phyloP scores from a whole-genome alignment of 169 alveolate species.

The Miamiensis avidus region DNA sequence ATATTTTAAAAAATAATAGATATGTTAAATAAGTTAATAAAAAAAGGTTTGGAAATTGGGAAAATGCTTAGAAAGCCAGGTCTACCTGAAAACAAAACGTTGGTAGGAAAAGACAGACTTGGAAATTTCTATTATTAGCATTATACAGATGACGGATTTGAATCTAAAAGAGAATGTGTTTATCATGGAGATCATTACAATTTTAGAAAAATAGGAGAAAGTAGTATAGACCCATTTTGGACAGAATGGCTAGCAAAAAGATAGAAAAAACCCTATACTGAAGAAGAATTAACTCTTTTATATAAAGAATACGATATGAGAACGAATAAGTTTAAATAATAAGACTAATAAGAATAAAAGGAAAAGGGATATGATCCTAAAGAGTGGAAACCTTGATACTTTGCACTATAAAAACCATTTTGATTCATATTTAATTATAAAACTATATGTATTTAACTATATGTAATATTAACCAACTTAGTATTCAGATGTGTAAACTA shows the following conservation, averaged over 20 bases:
- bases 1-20: neutral
- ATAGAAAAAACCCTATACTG: conserved; percentile 19
- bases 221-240: conserved; percentile 40
- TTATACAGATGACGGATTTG: conserved; percentile 22
- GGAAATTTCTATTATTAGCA: conserved; percentile 36
- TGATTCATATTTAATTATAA: no score
- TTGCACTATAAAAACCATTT: no score
- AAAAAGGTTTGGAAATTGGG: conserved; percentile 13
- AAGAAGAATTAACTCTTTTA: no score
- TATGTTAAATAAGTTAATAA: conserved; percentile 1
- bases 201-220: conserved; percentile 1
- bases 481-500: no score
- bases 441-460: no score
- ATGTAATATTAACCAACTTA: no score
- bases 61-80: conserved; percentile 18
- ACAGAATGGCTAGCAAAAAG: conserved; percentile 29
- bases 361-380: no score
- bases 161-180: conserved; percentile 27
- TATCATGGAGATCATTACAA: neutral
- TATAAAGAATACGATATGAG: no score
- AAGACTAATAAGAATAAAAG: no score
- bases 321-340: no score
- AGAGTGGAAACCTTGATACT: no score
- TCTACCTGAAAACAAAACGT: conserved; percentile 19
- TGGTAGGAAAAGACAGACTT: conserved; percentile 26